Percentiles rank a stretch among this genome's conserved stretches.
phyloP scores from a whole-genome alignment of 257 asterid species.

The Solanum sejunctum region DNA sequence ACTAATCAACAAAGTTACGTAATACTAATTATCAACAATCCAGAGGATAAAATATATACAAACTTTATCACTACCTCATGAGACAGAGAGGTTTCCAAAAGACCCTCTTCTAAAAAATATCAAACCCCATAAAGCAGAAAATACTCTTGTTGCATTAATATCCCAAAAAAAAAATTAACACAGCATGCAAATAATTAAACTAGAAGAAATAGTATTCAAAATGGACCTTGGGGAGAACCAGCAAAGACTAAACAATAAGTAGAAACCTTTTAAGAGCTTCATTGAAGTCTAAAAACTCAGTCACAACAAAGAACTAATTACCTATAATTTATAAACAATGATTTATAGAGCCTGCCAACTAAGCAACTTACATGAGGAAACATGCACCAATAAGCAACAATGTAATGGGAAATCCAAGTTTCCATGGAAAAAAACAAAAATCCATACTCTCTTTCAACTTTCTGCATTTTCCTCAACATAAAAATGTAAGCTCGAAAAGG shows the following conservation, averaged over 20 bases:
- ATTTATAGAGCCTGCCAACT: background rate
- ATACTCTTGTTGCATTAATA: background rate
- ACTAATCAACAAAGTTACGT: background rate
- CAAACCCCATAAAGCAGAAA: too few species aligned
- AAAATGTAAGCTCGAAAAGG: background rate
- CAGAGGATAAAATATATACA: too few species aligned
- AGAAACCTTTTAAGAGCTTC: background rate
- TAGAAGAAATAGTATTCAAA: background rate
- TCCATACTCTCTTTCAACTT: background rate
- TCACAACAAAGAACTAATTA: background rate
- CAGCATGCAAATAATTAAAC: background rate
- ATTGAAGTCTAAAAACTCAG: background rate
- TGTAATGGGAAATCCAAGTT: conserved; percentile 26
- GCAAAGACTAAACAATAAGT: background rate
- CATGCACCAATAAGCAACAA: conserved; percentile 82
- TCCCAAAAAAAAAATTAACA: background rate
- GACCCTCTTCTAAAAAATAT: too few species aligned
- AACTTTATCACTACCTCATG: too few species aligned
- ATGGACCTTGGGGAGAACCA: background rate
- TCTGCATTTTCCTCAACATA: background rate
- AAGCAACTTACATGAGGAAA: conserved; percentile 74
- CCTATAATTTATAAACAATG: background rate
- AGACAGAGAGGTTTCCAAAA: too few species aligned
- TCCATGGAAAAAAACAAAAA: background rate
- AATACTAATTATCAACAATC: background rate